phyloP scores from a whole-genome alignment of 768 basidiomycete species.

The Boletus sp. region DNA sequence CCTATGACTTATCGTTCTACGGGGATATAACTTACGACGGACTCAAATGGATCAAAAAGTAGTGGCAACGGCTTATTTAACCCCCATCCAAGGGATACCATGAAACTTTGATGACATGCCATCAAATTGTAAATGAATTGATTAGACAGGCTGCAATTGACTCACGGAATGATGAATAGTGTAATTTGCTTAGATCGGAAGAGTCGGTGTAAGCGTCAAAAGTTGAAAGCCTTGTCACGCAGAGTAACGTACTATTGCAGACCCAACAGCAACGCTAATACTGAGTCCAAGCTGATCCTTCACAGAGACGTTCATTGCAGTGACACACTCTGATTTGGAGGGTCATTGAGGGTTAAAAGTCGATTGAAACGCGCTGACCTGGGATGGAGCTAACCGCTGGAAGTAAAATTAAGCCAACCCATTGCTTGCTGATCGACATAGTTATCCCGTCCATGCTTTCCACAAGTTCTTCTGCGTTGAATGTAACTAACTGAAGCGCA shows the following conservation, averaged over 20 bases:
- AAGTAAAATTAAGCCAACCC: slow-evolving; percentile 85
- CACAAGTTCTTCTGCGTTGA: slow-evolving; percentile 75
- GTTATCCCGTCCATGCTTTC: slow-evolving; percentile 82
- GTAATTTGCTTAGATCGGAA: slow-evolving; percentile 63
- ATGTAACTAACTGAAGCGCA: slow-evolving; percentile 43
- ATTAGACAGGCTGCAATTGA: slow-evolving; percentile 2
- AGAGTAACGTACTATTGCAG: slow-evolving; percentile 57
- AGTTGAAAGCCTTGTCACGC: background rate
- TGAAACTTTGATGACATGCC: slow-evolving; percentile 47
- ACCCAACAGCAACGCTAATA: slow-evolving; percentile 81
- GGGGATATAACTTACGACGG: slow-evolving; percentile 45
- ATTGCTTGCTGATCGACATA: slow-evolving; percentile 73
- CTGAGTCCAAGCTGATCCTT: slow-evolving; percentile 81
- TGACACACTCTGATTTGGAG: slow-evolving; percentile 66
- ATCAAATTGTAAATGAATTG: background rate
- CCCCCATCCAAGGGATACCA: slow-evolving; percentile 76
- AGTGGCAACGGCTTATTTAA: slow-evolving; percentile 77
- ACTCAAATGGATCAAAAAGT: slow-evolving; percentile 89
- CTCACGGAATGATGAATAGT: slow-evolving; percentile 81
- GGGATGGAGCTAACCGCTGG: slow-evolving; percentile 82
- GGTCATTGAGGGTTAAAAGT: background rate
- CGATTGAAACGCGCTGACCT: slow-evolving; percentile 39
- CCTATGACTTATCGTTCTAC: background rate
- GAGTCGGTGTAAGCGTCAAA: background rate
- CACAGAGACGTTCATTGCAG: slow-evolving; percentile 86